These are phyloP conservation scores for Zea mays DNA, from an alignment of 176 grass and related monocot genomes.

Conservation along the genomic window Zm-B73-REFERENCE-NAM-5.0 NC_050098.1:115103001-115103500, in stretches of 20 bases:
- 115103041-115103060: neutral
- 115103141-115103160: neutral
- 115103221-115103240: neutral
- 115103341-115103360: neutral
- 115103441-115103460: neutral
- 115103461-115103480: no score
- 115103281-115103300: neutral
- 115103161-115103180: neutral
- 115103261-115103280: neutral
- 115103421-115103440: neutral
- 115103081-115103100: conserved; percentile 18
- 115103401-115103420: conserved; percentile 13
- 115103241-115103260: neutral
- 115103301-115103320: neutral
- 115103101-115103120: neutral
- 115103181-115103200: neutral
- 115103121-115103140: neutral
- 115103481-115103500: no score
- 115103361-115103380: neutral
- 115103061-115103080: neutral
- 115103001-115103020: conserved; percentile 60
- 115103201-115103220: neutral
- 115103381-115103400: conserved; percentile 9
- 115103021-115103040: conserved; percentile 69
- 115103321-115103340: conserved; percentile 1